These are phyloP conservation scores for Pseudomonodictys pantanalensis DNA, from an alignment of 495 filamentous ascomycete species.

Conservation along the genomic window DNA sequence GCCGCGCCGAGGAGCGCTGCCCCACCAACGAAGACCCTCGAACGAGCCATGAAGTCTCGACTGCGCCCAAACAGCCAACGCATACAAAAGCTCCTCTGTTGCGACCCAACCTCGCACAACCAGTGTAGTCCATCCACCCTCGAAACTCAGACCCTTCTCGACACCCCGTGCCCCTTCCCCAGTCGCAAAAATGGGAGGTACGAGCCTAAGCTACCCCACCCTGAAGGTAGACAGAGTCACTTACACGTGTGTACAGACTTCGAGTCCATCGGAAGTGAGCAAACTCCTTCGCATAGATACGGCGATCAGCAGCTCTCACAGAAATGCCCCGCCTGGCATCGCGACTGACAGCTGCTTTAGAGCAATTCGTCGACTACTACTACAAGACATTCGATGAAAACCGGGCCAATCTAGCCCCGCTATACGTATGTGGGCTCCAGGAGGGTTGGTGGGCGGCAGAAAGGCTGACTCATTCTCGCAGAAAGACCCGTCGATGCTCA, in stretches of 20 bases:
- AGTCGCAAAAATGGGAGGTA: conserved; percentile 19
- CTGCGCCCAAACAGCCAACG: no score
- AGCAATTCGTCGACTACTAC: conserved; percentile 82
- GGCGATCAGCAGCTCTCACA: no score
- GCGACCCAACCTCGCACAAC: no score
- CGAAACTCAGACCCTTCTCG: neutral
- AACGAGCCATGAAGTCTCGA: no score
- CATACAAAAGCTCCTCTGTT: no score
- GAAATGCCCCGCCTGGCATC: neutral
- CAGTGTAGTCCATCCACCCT: neutral
- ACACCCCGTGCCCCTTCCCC: neutral
- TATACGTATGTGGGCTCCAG: conserved; percentile 73
- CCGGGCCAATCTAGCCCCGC: conserved; percentile 56
- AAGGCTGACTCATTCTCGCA: conserved; percentile 38
- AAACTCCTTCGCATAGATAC: neutral
- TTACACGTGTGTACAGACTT: conserved; percentile 47
- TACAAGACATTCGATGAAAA: conserved; percentile 77
- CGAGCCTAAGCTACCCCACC: neutral
- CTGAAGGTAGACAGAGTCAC: conserved; percentile 8
- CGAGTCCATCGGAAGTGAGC: conserved; percentile 55
- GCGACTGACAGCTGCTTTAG: conserved; percentile 45
- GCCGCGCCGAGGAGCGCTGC: neutral
- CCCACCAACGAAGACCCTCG: conserved; percentile 16
- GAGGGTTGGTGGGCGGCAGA: neutral
- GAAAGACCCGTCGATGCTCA: conserved; percentile 87